Evolutionary conservation across 257 asterid species (phyloP).

Genomic region (Penstemon newberryi): DNA sequence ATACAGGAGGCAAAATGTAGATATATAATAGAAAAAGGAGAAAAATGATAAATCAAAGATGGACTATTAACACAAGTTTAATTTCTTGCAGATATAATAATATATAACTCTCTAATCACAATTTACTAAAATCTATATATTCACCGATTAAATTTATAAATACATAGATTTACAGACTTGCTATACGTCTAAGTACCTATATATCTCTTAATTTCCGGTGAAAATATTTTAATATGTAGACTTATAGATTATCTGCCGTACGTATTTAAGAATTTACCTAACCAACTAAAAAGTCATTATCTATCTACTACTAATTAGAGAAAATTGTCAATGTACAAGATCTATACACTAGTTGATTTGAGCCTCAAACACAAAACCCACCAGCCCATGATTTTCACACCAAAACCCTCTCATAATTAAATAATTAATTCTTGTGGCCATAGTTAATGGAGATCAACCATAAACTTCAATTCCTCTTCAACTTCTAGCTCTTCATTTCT

Average conservation of each 20-base stretch:
- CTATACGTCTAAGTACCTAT: background rate
- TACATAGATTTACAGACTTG: background rate
- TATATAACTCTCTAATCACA: background rate
- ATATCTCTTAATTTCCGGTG: background rate
- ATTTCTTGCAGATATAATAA: background rate
- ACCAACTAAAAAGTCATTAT: conserved; percentile 21
- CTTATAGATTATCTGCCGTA: too few species aligned
- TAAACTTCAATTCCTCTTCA: background rate
- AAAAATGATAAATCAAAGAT: too few species aligned
- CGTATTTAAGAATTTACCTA: conserved; percentile 25
- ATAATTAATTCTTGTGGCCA: conserved; percentile 1
- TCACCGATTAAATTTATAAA: background rate
- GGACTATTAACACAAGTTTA: background rate
- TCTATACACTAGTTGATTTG: conserved; percentile 17
- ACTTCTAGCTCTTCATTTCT: conserved; percentile 12
- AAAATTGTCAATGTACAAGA: conserved; percentile 41
- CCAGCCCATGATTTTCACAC: conserved; percentile 24
- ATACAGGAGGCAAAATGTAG: background rate
- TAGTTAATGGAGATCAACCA: conserved; percentile 19
- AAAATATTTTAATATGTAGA: too few species aligned
- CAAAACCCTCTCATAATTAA: background rate
- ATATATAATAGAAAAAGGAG: background rate
- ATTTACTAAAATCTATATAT: background rate
- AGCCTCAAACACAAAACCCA: conserved; percentile 17
- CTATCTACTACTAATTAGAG: conserved; percentile 27